Conservation (phyloP, 2,329 filamentous ascomycete species). For the Clonostachys byssicola region DNA sequence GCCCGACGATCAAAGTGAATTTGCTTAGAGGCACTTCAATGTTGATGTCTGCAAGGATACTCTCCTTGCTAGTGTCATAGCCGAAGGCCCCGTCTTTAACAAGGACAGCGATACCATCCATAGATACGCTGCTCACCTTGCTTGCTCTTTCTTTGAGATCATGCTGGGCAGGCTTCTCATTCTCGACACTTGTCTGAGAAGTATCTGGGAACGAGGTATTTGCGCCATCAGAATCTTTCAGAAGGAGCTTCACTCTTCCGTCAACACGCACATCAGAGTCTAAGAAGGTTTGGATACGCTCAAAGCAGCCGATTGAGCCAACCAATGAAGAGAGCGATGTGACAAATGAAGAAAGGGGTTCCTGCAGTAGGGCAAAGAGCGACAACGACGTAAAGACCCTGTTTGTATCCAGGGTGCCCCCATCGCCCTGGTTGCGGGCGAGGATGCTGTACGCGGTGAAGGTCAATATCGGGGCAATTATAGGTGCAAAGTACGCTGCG, state of each 20-base stretch:
- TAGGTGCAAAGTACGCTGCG: constrained; percentile 5
- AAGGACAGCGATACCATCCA: too few relatives aligned
- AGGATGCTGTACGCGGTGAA: neutral
- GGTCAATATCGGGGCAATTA: constrained; percentile 3
- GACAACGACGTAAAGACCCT: constrained; percentile 13
- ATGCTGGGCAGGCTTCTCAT: neutral
- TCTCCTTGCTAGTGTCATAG: too few relatives aligned
- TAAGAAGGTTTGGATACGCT: constrained; percentile 11
- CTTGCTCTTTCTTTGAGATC: neutral
- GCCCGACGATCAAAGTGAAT: constrained; percentile 26
- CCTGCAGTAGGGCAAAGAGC: constrained; percentile 12
- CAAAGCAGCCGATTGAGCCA: constrained; percentile 13
- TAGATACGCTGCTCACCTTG: neutral
- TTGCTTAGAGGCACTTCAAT: neutral
- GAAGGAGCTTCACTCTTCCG: neutral
- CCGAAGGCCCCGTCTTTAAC: too few relatives aligned
- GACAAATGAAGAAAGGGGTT: constrained; percentile 10
- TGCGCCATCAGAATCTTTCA: neutral
- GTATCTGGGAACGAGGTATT: neutral
- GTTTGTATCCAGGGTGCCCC: constrained; percentile 1
- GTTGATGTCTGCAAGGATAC: too few relatives aligned
- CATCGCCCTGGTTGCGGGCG: constrained; percentile 5
- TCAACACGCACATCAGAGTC: neutral
- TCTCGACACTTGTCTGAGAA: neutral
- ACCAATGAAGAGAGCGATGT: constrained; percentile 11